Percentiles rank a stretch among this genome's conserved stretches.
These are phyloP conservation scores for Trichoderma erinaceum DNA, from an alignment of 495 filamentous ascomycete genomes.

Conservation along the genomic window DNA sequence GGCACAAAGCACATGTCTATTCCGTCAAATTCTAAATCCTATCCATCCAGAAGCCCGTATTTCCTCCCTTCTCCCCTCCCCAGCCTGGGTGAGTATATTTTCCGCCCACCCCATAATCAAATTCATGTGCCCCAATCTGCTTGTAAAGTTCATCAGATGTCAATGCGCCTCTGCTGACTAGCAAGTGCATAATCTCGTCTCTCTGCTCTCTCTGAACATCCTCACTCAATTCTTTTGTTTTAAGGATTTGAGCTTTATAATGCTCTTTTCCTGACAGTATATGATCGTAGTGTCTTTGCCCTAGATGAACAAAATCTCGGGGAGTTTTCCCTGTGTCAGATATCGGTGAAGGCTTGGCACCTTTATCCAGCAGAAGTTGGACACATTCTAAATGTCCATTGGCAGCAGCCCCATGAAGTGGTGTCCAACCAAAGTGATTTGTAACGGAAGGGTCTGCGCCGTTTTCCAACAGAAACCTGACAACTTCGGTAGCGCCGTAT, in stretches of 20 bases:
- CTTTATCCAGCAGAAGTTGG: background rate
- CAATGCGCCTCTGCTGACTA: background rate
- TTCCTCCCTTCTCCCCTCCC: too few species aligned
- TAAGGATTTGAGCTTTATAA: background rate
- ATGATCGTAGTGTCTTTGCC: background rate
- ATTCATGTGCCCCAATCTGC: background rate
- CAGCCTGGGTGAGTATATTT: background rate
- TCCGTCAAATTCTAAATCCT: too few species aligned
- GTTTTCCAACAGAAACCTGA: background rate
- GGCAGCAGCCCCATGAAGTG: conserved; percentile 2
- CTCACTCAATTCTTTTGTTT: background rate
- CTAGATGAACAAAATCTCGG: background rate
- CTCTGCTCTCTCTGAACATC: background rate
- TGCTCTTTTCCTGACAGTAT: background rate
- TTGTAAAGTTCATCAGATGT: conserved; percentile 1
- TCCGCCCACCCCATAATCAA: background rate
- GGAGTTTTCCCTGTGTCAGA: background rate
- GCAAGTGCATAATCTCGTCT: background rate
- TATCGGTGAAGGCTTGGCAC: background rate
- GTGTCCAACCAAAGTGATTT: conserved; percentile 1
- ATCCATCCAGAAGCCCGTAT: too few species aligned
- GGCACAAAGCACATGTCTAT: too few species aligned
- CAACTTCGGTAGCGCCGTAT: background rate
- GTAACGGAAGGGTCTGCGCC: background rate
- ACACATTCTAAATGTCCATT: conserved; percentile 7